A percentile compares a stretch with the other conserved stretches of the same genome.
These are phyloP conservation scores for Thalassiosira profunda DNA, from an alignment of 108 stramenopile genomes.

Conservation along the genomic window DNA sequence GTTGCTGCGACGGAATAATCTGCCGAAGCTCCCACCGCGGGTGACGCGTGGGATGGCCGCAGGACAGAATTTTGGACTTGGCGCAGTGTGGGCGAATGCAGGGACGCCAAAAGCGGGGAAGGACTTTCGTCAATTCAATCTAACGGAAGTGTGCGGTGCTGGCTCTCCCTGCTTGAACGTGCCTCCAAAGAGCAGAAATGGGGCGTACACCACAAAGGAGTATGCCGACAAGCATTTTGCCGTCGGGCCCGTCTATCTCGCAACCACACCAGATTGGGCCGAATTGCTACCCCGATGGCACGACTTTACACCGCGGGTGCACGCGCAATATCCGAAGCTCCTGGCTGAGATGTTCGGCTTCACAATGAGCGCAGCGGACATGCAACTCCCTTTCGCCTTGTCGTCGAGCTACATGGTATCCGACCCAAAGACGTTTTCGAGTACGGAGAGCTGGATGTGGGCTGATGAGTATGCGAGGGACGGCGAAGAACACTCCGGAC, in stretches of 20 bases:
- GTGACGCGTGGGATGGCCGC: constrained; percentile 27
- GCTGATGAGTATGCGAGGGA: constrained; percentile 29
- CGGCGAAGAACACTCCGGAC: not conserved
- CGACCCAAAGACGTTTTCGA: constrained; percentile 46
- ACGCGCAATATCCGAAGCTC: constrained; percentile 72
- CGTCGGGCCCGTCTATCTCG: constrained; percentile 79
- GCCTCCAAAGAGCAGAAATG: not conserved
- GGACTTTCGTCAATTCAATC: constrained; percentile 51
- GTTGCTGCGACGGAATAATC: constrained; percentile 17
- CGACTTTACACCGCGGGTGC: constrained; percentile 68
- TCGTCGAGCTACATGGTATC: constrained; percentile 76
- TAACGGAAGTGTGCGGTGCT: constrained; percentile 44
- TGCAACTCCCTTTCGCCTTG: constrained; percentile 62
- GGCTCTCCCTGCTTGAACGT: constrained; percentile 36
- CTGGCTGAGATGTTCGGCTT: constrained; percentile 96
- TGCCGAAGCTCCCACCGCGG: constrained; percentile 18
- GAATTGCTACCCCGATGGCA: constrained; percentile 57
- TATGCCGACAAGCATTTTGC: constrained; percentile 55
- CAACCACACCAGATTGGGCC: constrained; percentile 67
- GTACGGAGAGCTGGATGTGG: constrained; percentile 38
- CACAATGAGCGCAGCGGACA: constrained; percentile 85
- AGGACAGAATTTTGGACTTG: constrained; percentile 49
- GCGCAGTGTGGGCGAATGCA: constrained; percentile 29
- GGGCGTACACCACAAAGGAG: constrained; percentile 34
- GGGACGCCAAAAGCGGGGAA: constrained; percentile 24